Base-by-base conservation (phyloP, 352 stramenopile genomes). In the Pilasporangium apinafurcum region DNA sequence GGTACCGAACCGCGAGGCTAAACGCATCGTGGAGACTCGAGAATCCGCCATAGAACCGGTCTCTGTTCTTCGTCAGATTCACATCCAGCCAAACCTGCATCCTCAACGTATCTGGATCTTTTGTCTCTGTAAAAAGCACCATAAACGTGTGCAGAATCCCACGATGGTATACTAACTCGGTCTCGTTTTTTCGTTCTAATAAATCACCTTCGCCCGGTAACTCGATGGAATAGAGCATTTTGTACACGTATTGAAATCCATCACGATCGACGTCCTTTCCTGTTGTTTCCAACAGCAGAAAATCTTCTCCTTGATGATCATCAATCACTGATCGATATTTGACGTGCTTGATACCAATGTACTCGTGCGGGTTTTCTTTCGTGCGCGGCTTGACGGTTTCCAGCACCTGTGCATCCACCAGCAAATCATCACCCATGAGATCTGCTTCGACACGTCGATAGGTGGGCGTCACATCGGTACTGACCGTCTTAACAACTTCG, bases 321-420 rank as follows among this genome's bases (percentile, higher is more conserved):
- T 80, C 65, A 16, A 83, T 49, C 16, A 83, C 59, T 16, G 69
- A 83, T 8, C 58, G 64, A 56, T 87, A 85, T 41, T 79, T 84
- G 56, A 84, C 69, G 47, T 87, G 75, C 56, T 92, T 92, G 51
- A 88, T 62, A 2, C 71, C 64, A 17, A 92, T 59, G 57, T 82
- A 92, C 33, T 80, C 68, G 53, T 92, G 75, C 18, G 73, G 73
- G 1, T 51, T 69, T 49, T 84, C 62, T 45, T 87, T 84, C 13
- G 79, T 83, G 10, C 79, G 59, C 32, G 64, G 62, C 14, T 78
- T 60, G 21, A 92, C 57, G 30, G 71, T 82, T 46, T 89, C 75
- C 20, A 92, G 56, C 14, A 91, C 76, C 18, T 75, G 51, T 5
- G 73, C 79, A 45, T 87, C 74, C 21, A 86, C 62, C 8, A 92